phyloP scores from a whole-genome alignment of 1,139 yeast genomes.

The Geotrichum histeridarum region DNA sequence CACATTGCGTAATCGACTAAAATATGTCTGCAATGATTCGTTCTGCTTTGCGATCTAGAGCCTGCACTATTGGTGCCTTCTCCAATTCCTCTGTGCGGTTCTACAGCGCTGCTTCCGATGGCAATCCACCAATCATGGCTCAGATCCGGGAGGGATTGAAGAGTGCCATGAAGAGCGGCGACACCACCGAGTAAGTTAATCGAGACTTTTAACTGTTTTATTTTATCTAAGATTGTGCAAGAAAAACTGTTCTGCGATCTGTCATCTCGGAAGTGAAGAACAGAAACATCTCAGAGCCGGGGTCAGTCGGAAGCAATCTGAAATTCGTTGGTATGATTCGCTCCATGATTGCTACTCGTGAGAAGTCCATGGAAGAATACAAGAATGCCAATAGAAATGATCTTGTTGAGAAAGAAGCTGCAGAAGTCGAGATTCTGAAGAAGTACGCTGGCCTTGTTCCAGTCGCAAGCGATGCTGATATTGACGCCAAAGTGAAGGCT shows the following conservation, averaged over 20 bases:
- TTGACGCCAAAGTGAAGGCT: slow-evolving; percentile 42
- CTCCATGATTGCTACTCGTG: slow-evolving; percentile 51
- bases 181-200: slow-evolving; percentile 20
- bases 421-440: slow-evolving; percentile 47
- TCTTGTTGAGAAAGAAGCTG: slow-evolving; percentile 51
- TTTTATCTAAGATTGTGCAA: slow-evolving; percentile 20
- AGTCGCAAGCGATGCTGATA: slow-evolving; percentile 48
- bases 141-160: slow-evolving; percentile 34
- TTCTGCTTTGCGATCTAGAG: slow-evolving; percentile 7
- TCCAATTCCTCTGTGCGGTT: slow-evolving; percentile 7
- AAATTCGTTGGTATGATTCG: slow-evolving; percentile 45
- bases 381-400: slow-evolving; percentile 49
- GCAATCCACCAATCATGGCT: slow-evolving; percentile 37
- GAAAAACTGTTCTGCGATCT: slow-evolving; percentile 52
- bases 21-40: slow-evolving; percentile 8
- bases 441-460: slow-evolving; percentile 45
- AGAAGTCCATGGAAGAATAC: slow-evolving; percentile 51
- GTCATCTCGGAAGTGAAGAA: slow-evolving; percentile 57
- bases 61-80: slow-evolving; percentile 1
- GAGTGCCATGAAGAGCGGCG: slow-evolving; percentile 35
- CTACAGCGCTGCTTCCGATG: slow-evolving; percentile 18
- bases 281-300: slow-evolving; percentile 50
- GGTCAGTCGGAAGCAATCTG: slow-evolving; percentile 46
- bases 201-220: background rate
- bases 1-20: background rate